phyloP scores from a whole-genome alignment of 2,329 filamentous ascomycete species.

The Ustilaginoidea virens region DNA sequence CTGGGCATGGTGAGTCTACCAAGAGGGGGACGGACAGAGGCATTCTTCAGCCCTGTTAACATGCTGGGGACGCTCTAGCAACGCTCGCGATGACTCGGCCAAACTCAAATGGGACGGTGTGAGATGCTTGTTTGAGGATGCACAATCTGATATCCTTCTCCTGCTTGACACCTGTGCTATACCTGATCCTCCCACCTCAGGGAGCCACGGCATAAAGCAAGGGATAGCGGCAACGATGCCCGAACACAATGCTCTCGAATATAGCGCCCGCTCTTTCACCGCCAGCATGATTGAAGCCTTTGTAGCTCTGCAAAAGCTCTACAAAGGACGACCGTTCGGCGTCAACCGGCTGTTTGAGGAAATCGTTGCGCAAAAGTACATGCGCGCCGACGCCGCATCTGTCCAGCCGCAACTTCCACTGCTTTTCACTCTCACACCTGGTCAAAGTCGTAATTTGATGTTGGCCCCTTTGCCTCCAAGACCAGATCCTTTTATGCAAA shows the following conservation, averaged over 20 bases:
- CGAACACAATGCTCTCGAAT: constrained; percentile 30
- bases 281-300: constrained; percentile 38
- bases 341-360: constrained; percentile 43
- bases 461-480: constrained; percentile 30
- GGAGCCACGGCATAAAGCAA: constrained; percentile 43
- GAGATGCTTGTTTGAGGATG: constrained; percentile 45
- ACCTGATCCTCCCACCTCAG: constrained; percentile 32
- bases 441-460: constrained; percentile 35
- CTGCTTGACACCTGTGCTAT: constrained; percentile 46
- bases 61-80: constrained; percentile 26
- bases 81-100: constrained; percentile 39
- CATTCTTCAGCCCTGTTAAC: constrained; percentile 13
- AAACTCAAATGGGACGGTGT: constrained; percentile 50
- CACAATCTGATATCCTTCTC: constrained; percentile 45
- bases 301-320: constrained; percentile 38
- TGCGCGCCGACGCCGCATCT: constrained; percentile 21
- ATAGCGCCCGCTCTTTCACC: constrained; percentile 40
- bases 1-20: constrained; percentile 45
- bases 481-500: constrained; percentile 12
- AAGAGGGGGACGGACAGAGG: not conserved
- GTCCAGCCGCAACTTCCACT: constrained; percentile 26
- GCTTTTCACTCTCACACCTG: constrained; percentile 39
- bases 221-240: constrained; percentile 43
- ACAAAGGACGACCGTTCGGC: constrained; percentile 37
- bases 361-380: constrained; percentile 27